Evolutionary conservation across 495 filamentous ascomycete species (phyloP), one percentile per base, ranked within the genome.

Genomic region (Talaromyces thailandensis): DNA sequence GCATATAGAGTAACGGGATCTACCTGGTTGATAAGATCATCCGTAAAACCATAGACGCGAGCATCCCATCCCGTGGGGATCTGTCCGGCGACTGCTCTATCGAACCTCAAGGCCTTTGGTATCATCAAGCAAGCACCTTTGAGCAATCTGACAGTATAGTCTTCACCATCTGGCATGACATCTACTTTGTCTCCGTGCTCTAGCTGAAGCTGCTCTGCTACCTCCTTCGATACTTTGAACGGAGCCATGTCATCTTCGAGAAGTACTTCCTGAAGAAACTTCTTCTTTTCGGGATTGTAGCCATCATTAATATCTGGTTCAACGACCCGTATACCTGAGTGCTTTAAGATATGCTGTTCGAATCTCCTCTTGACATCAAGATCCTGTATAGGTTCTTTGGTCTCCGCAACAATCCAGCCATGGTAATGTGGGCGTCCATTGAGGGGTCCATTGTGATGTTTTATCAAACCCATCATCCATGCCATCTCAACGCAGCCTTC

Each of bases 401-500:
- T 66, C 24, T 62, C 51, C 3, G 35, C 21, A 35, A 69, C 64
- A 1, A 67, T 43, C 67, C 68, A 70, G 51, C 64, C 66, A 11
- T 59, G 12, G 50, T 66, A 67, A 3, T 24, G 70, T 64, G 45
- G 68, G 31, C 31, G 31, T 66, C 64, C 71, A 31, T 63, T 51
- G 16, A 61, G 32, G 4, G 29, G 48, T 12, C 60, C 65, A 67
- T 48, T 67, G 64, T 1, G 70, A 58, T 43, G 66, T 67, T 48
- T 73, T 69, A 58, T 73, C 61, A 64, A 48, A 12, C 62, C 64
- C 64, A 69, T 69, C 9, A 70, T 63, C 67, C 60, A 67, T 0
- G 67, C 68, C 56, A 70, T 64, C 37, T 69, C 68, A 26, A 67
- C 31, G 35, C 40, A 69, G 23, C 64, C 66, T 28, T 65, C 51